Evolutionary conservation across 2,329 filamentous ascomycete species (phyloP).

Genomic region (Leptographium wingfieldii): DNA sequence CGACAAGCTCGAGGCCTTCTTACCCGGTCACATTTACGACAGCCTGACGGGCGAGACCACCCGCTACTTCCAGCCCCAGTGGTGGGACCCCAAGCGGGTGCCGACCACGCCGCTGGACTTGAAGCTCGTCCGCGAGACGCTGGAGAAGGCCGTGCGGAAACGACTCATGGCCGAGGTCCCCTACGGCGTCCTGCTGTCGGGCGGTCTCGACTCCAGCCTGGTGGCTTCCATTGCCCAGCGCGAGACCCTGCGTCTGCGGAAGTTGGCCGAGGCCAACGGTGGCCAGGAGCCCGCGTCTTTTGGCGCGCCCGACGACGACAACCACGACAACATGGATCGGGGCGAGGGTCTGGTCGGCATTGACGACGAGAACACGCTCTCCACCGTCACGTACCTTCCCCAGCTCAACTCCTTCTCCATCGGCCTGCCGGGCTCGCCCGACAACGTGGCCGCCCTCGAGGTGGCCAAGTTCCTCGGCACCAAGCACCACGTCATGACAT

Average conservation of each 20-base stretch:
- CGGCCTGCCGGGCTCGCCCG: conserved; percentile 81
- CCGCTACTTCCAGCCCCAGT: conserved; percentile 81
- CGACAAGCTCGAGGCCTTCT: conserved; percentile 89
- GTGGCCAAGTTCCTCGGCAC: conserved; percentile 95
- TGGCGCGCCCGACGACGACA: conserved; percentile 21
- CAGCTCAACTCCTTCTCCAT: conserved; percentile 99
- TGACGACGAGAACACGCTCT: conserved; percentile 80
- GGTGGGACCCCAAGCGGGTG: conserved; percentile 75
- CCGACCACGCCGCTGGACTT: conserved; percentile 73
- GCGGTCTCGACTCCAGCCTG: conserved; percentile 89
- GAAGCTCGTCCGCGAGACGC: conserved; percentile 63
- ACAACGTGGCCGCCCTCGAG: conserved; percentile 82
- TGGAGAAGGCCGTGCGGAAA: conserved; percentile 90
- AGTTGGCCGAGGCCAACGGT: conserved; percentile 42
- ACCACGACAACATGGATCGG: conserved; percentile 39
- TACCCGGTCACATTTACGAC: conserved; percentile 91
- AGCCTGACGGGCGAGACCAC: conserved; percentile 77
- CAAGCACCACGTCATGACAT: conserved; percentile 96
- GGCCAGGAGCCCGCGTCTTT: conserved; percentile 33
- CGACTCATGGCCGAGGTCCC: conserved; percentile 97
- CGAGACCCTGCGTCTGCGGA: conserved; percentile 68
- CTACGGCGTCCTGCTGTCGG: conserved; percentile 89
- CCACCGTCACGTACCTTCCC: conserved; percentile 79
- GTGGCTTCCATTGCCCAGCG: conserved; percentile 92
- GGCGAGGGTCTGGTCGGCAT: conserved; percentile 78